These are phyloP conservation scores for Scheffersomyces quercinus DNA, from an alignment of 1,139 yeast genomes.

Conservation along the genomic window DNA sequence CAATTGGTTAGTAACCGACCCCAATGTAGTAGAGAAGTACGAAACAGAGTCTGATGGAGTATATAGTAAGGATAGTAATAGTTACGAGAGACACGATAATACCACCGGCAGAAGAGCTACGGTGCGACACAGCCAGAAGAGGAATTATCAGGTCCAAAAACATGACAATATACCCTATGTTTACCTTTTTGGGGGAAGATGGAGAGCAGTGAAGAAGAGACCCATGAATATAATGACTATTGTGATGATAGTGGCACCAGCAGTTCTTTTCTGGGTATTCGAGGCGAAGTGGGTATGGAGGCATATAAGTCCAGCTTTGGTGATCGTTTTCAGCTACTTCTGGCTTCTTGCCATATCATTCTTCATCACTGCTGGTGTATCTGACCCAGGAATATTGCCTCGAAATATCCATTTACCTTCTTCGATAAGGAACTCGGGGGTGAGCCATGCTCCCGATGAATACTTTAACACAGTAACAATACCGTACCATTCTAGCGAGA, in stretches of 20 bases:
- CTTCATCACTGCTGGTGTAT: conserved; percentile 54
- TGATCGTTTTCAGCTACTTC: conserved; percentile 57
- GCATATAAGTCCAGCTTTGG: conserved; percentile 56
- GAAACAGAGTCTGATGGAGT: background rate
- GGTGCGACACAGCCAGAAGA: conserved; percentile 1
- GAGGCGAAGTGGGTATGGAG: conserved; percentile 61
- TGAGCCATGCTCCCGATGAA: conserved; percentile 54
- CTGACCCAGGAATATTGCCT: conserved; percentile 78
- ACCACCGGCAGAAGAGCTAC: too few relatives aligned
- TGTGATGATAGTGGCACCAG: conserved; percentile 41
- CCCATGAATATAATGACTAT: conserved; percentile 40
- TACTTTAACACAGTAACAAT: conserved; percentile 58
- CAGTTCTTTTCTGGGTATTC: conserved; percentile 46
- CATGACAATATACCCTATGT: conserved; percentile 33
- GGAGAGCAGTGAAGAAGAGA: conserved; percentile 41
- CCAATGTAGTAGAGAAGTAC: conserved; percentile 19
- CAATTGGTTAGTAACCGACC: conserved; percentile 49
- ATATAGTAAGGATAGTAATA: too few relatives aligned
- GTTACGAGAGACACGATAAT: conserved; percentile 4
- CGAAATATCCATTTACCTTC: conserved; percentile 59
- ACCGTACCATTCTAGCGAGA: conserved; percentile 40
- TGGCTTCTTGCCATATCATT: conserved; percentile 52
- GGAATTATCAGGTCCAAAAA: conserved; percentile 38
- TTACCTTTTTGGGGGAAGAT: conserved; percentile 67
- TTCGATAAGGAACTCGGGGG: conserved; percentile 12